Base-by-base conservation (phyloP, 2,329 filamentous ascomycete species). In the Monosporascus sp. region DNA sequence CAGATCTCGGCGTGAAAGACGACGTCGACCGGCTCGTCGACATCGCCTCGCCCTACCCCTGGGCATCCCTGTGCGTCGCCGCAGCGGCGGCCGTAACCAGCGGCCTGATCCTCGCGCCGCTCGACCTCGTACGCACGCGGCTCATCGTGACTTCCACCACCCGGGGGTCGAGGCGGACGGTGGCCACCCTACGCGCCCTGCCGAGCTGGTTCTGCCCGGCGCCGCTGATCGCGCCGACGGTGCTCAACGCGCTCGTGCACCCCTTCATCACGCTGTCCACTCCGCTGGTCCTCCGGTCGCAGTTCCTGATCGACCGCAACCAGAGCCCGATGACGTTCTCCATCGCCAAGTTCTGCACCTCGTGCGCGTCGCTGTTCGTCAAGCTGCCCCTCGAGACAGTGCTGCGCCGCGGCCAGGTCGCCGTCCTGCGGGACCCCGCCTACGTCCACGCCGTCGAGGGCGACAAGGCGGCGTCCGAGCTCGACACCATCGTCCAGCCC, bases 361-460 rank as follows among this genome's bases (percentile, higher is more conserved):
- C 89, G 2, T 85, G 86, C 1, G 78, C 85, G 2, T 92, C 96
- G 48, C 81, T 97, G 35, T 88, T 94, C 63, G 72, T 96, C 60
- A 92, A 93, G 65, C 82, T 97, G 14, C 94, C 94, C 0, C 77
- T 97, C 5, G 94, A 99, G 72, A 97, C 93, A 1, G 88, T 96
- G 17, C 80, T 97, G 7, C 86, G 94, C 48, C 84, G 94, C 55
- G 93, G 90, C 5, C 94, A 99, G 70, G 87, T 94, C 55, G 78
- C 86, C 2, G 84, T 91, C 1, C 78, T 90, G 46, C 78, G 79
- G 17, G 78, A 78, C 15, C 78, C 79, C 1, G 64, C 72, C 11
- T 80, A 83, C 52, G 59, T 79, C 2, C 68, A 70, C 11, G 80
- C 83, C 0, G 70, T 82, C 3, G 74, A 78, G 43, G 24, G 22